Evolutionary conservation across 2,329 filamentous ascomycete species (phyloP).

Genomic region (Colletotrichum endophyticum): DNA sequence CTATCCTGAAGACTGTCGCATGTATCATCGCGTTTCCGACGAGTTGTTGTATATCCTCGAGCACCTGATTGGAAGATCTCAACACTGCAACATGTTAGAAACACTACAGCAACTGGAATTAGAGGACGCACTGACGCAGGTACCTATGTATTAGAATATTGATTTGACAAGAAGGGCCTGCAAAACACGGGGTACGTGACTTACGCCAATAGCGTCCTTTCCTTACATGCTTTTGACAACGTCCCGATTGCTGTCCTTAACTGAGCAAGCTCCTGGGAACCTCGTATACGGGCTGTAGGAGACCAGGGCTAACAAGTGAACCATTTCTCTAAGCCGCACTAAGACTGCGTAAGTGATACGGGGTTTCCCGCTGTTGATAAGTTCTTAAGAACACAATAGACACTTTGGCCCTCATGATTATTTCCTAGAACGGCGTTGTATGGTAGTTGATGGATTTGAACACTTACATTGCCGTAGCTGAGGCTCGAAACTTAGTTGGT

Average conservation of each 20-base stretch:
- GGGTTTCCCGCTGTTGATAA: not conserved
- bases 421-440: not conserved
- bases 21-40: not conserved
- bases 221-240: accelerated
- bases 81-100: not conserved
- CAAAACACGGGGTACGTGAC: not conserved
- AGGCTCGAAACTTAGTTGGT: not conserved
- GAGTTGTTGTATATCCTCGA: not conserved
- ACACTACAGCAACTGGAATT: accelerated
- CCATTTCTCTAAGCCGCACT: not conserved
- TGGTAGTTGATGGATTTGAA: not conserved
- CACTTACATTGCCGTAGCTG: not conserved
- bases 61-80: not conserved
- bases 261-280: not conserved
- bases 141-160: not conserved
- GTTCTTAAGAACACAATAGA: not conserved
- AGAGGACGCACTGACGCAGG: not conserved
- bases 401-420: not conserved
- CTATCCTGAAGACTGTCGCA: not conserved
- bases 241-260: not conserved
- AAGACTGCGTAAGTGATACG: not conserved
- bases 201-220: not conserved
- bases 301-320: not conserved
- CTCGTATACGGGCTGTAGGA: not conserved
- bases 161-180: not conserved